Base-by-base conservation (phyloP, 2,329 filamentous ascomycete species). In the Phaeosphaeria sp. region DNA sequence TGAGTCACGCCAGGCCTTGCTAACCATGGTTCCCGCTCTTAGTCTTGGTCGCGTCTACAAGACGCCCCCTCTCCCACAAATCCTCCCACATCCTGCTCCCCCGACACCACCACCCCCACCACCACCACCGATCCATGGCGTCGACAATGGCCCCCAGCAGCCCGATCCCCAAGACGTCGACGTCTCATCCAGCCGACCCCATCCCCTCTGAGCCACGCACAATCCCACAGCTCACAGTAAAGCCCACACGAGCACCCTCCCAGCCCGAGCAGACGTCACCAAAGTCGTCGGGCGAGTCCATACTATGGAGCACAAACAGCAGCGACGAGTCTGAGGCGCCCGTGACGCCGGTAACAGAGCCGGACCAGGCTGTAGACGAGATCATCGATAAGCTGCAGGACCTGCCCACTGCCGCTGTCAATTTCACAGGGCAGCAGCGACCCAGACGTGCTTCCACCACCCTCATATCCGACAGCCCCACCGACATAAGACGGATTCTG, bases 401-500 rank as follows among this genome's bases (percentile, higher is more conserved):
- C 36, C 70, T 81, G 7, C 76, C 77, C 23, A 58, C 73, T 54
- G 69, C 73, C 22, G 66, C 69, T 42, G 62, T 75, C 58, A 69
- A 73, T 59, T 66, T 77, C 72, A 69, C 72, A 56, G 69, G 75
- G 58, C 71, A 79, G 71, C 47, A 65, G 30, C 67, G 67, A 47
- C 60, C 74, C 76, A 84, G 89, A 52, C 88, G 89, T 52, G 90
- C 89, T 55, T 91, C 89, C 3, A 92, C 89, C 7, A 84, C 85
- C 15, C 81, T 92, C 46, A 84, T 87, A 57, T 86, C 85, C 0
- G 82, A 86, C 63, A 85, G 83, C 65, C 82, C 85, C 0, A 80
- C 85, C 47, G 85, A 88, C 70, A 85, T 88, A 68, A 78, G 81
- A 65, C 78, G 82, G 54, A 79, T 89, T 42, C 77, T 89, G 52